A percentile compares a stretch with the other conserved stretches of the same genome.
Evolutionary conservation across 1,139 yeast genomes (phyloP).

Genomic region (Yarrowia galli): DNA sequence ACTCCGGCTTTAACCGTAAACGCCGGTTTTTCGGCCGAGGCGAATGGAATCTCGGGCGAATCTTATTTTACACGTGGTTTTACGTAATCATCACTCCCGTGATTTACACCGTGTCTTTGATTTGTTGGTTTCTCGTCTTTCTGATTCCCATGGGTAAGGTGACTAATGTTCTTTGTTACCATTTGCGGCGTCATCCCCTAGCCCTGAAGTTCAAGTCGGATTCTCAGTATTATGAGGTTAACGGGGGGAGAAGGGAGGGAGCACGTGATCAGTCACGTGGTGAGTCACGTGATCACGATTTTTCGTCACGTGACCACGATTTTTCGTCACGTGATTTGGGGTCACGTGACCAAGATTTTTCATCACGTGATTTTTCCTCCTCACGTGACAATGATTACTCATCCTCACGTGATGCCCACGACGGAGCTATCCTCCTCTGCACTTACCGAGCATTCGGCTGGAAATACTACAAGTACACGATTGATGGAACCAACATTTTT

Average conservation of each 20-base stretch:
- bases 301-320: conserved; percentile 29
- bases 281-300: conserved; percentile 24
- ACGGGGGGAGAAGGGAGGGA: too few species aligned
- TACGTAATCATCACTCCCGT: conserved; percentile 76
- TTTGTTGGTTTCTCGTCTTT: conserved; percentile 85
- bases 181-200: conserved; percentile 87
- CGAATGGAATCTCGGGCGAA: conserved; percentile 85
- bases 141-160: conserved; percentile 94
- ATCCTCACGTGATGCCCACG: too few species aligned
- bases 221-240: conserved; percentile 56
- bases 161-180: conserved; percentile 70
- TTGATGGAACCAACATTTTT: conserved; percentile 94
- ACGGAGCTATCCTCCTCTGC: conserved; percentile 63
- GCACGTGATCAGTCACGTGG: too few species aligned
- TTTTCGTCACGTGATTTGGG: too few species aligned
- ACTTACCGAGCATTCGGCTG: conserved; percentile 91
- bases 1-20: conserved; percentile 44
- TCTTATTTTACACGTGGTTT: conserved; percentile 76
- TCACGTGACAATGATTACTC: too few species aligned
- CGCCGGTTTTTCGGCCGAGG: conserved; percentile 89
- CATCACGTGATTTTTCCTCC: too few species aligned
- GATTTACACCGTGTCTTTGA: conserved; percentile 59
- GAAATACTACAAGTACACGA: conserved; percentile 93
- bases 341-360: too few species aligned
- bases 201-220: conserved; percentile 77